phyloP scores from a whole-genome alignment of 2,329 filamentous ascomycete species.

The Bipolaris zeicola region DNA sequence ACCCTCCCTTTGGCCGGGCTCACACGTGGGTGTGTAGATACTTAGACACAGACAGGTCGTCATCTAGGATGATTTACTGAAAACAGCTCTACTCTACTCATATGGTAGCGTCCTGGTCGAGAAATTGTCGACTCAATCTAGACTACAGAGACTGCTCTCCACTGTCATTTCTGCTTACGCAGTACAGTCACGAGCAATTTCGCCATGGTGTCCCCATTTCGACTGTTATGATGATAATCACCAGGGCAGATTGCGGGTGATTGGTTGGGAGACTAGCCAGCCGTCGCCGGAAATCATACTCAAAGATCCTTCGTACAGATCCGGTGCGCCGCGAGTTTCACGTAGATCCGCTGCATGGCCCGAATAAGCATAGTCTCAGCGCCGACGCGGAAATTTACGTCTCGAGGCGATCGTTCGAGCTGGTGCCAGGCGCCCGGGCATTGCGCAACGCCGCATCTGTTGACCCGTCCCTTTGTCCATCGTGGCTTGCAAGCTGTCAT shows the following conservation, averaged over 20 bases:
- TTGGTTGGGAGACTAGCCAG: conserved; percentile 28
- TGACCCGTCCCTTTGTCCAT: conserved; percentile 24
- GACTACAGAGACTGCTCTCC: neutral
- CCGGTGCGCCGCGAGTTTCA: conserved; percentile 44
- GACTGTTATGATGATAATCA: conserved; percentile 13
- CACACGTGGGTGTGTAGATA: conserved; percentile 11
- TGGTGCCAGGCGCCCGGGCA: conserved; percentile 48
- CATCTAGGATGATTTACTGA: neutral
- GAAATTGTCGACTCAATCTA: conserved; percentile 4
- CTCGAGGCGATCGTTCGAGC: conserved; percentile 40
- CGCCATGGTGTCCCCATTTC: conserved; percentile 16
- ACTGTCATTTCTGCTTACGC: conserved; percentile 3
- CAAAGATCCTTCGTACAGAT: conserved; percentile 40
- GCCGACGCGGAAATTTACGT: conserved; percentile 44
- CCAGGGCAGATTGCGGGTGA: conserved; percentile 13
- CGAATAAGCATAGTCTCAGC: conserved; percentile 38
- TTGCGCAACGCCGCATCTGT: conserved; percentile 46
- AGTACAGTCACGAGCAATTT: conserved; percentile 14
- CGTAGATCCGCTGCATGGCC: conserved; percentile 37
- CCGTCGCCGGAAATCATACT: conserved; percentile 34
- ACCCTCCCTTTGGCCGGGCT: conserved; percentile 10
- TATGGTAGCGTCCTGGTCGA: conserved; percentile 2
- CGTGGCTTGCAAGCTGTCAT: conserved; percentile 23
- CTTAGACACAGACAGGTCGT: neutral
- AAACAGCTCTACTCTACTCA: conserved; percentile 1